Evolutionary conservation across 176 grass and related monocot genomes (phyloP).

Genomic region (Juncus inflexus): DNA sequence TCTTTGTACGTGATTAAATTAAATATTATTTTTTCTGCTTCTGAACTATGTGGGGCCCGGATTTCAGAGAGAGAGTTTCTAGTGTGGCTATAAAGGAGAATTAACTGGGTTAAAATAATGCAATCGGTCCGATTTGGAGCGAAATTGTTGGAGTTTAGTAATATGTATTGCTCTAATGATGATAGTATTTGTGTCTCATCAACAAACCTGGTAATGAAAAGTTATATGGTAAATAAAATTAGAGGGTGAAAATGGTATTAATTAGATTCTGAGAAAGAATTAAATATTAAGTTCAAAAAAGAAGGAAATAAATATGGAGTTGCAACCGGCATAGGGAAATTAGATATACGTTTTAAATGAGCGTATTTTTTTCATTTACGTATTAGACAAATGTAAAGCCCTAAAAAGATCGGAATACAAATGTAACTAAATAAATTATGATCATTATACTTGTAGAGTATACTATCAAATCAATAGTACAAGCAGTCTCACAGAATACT

Average conservation of each 20-base stretch:
- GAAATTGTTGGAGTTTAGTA: constrained; percentile 65
- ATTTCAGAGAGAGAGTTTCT: constrained; percentile 51
- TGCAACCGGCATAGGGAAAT: too few relatives aligned
- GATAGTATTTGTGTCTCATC: constrained; percentile 67
- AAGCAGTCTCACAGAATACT: background rate
- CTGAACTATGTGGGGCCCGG: constrained; percentile 49
- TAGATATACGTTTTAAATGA: too few relatives aligned
- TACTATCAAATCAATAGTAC: too few relatives aligned
- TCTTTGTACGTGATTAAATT: constrained; percentile 45
- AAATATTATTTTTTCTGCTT: constrained; percentile 76
- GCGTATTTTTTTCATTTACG: too few relatives aligned
- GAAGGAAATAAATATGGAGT: too few relatives aligned
- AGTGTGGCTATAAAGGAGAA: constrained; percentile 73
- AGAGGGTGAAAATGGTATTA: constrained; percentile 1
- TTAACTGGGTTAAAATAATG: constrained; percentile 61
- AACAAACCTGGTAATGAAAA: constrained; percentile 46
- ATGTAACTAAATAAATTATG: too few relatives aligned
- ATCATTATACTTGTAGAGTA: too few relatives aligned
- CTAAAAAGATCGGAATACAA: too few relatives aligned
- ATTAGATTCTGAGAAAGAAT: background rate
- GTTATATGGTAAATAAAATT: constrained; percentile 9
- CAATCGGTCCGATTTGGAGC: constrained; percentile 39
- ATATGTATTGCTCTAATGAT: constrained; percentile 92
- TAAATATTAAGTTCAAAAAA: background rate
- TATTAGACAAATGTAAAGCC: too few relatives aligned